Evolutionary conservation across 371 early-diverging fungal species (phyloP).

Genomic region (Dinochytrium kinnereticum): DNA sequence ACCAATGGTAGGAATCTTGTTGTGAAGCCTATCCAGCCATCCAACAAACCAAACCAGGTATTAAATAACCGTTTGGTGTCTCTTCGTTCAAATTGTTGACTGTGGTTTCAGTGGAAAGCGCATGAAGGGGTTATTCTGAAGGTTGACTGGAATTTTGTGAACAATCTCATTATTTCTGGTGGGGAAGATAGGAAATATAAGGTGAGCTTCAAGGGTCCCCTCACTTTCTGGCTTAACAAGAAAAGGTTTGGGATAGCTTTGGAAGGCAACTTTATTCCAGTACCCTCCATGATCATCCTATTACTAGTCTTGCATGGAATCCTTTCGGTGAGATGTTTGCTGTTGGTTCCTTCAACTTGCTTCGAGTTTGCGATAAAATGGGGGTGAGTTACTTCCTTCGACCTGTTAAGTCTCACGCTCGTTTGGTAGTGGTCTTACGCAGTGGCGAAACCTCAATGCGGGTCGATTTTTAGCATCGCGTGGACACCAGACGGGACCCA

Average conservation of each 20-base stretch:
- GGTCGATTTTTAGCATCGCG: conserved; percentile 54
- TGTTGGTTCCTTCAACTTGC: conserved; percentile 53
- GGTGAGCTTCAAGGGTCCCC: too few species aligned
- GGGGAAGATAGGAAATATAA: conserved; percentile 61
- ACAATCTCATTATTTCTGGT: conserved; percentile 57
- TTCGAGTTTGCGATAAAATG: conserved; percentile 57
- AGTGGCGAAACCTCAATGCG: conserved; percentile 49
- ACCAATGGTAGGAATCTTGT: conserved; percentile 55
- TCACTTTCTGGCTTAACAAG: neutral
- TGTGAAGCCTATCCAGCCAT: conserved; percentile 59
- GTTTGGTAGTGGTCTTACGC: conserved; percentile 56
- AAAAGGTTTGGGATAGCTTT: conserved; percentile 57
- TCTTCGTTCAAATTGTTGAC: neutral
- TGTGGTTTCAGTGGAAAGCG: conserved; percentile 55
- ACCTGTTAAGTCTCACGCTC: neutral
- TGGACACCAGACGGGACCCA: conserved; percentile 65
- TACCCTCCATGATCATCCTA: conserved; percentile 53
- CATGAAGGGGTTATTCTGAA: conserved; percentile 58
- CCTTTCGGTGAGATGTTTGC: conserved; percentile 63
- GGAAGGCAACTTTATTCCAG: conserved; percentile 57
- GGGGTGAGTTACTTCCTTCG: conserved; percentile 48
- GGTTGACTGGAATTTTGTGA: conserved; percentile 59
- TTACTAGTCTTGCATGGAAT: conserved; percentile 59
- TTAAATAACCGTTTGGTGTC: neutral
- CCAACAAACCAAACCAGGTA: conserved; percentile 55